phyloP scores from a whole-genome alignment of 495 filamentous ascomycete genomes.

The Neurospora cerealis region DNA sequence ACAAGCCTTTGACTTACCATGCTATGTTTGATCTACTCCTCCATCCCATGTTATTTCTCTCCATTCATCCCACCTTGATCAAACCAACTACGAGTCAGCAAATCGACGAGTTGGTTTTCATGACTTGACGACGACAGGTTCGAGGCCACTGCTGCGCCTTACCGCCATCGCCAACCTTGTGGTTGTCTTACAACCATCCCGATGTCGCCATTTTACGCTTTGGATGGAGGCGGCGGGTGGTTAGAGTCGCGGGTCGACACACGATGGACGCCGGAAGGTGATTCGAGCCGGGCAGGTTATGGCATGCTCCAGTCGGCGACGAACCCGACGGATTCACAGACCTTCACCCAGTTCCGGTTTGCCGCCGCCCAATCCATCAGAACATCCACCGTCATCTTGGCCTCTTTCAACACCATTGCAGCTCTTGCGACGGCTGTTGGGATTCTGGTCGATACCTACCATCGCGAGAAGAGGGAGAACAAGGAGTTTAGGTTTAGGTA shows the following conservation, averaged over 20 bases:
- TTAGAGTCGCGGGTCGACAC: conserved; percentile 32
- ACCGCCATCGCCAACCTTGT: conserved; percentile 34
- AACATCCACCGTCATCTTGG: conserved; percentile 38
- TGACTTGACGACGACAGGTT: conserved; percentile 35
- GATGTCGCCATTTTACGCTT: conserved; percentile 26
- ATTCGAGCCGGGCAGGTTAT: conserved; percentile 11
- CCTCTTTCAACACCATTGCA: conserved; percentile 37
- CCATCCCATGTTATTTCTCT: conserved; percentile 17
- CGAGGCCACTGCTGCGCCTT: conserved; percentile 32
- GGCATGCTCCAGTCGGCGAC: conserved; percentile 27
- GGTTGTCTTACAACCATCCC: conserved; percentile 15
- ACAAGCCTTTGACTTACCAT: not conserved
- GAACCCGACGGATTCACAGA: conserved; percentile 18
- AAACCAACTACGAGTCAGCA: conserved; percentile 19
- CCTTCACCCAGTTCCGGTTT: conserved; percentile 33
- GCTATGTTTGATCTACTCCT: conserved; percentile 5
- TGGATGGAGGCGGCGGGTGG: conserved; percentile 26
- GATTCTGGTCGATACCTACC: conserved; percentile 34
- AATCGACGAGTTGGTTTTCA: conserved; percentile 30
- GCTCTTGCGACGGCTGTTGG: conserved; percentile 35
- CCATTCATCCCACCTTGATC: conserved; percentile 20
- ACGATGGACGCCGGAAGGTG: conserved; percentile 10
- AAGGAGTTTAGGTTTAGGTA: conserved; percentile 22
- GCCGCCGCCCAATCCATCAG: conserved; percentile 36
- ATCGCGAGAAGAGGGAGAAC: conserved; percentile 25